Evolutionary conservation across 2,329 filamentous ascomycete genomes (phyloP), one percentile per base, ranked within the genome.

Genomic region (Neurospora crassa): DNA sequence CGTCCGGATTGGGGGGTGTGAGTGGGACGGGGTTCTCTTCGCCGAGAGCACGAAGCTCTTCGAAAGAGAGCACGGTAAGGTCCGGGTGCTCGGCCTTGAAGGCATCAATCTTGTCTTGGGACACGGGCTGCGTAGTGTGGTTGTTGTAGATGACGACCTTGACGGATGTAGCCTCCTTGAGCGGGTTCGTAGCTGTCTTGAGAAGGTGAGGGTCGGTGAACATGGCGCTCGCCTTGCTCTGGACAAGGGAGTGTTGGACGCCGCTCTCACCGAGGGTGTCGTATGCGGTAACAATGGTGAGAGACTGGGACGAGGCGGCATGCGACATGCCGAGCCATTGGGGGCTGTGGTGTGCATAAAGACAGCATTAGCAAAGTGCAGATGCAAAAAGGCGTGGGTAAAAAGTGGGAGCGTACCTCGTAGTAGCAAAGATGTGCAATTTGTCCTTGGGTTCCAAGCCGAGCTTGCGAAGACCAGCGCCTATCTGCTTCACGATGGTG

Each of bases 201-300:
- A 91, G 83, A 68, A 97, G 89, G 76, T 92, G 89, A 10, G 94
- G 91, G 79, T 97, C 94, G 74, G 93, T 87, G 82, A 94, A 97
- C 84, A 97, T 95, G 80, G 91, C 90, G 77, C 89, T 89, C 69
- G 93, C 91, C 73, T 89, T 85, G 70, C 93, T 96, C 82, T 97
- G 92, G 29, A 90, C 85, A 74, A 97, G 87, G 3, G 94, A 96
- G 84, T 97, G 94, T 83, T 91, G 89, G 74, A 97, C 87, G 67
- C 94, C 94, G 73, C 90, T 89, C 77, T 93, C 88, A 70, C 94
- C 94, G 67, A 97, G 90, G 40, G 94, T 97, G 81, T 97, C 94
- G 82, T 97, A 97, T 69, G 94, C 94, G 67, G 95, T 98, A 69
- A 97, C 95, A 75, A 97, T 94, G 72, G 92, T 89, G 80, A 97